phyloP scores from a whole-genome alignment of 2,329 filamentous ascomycete species.

The Neofusicoccum sp. region DNA sequence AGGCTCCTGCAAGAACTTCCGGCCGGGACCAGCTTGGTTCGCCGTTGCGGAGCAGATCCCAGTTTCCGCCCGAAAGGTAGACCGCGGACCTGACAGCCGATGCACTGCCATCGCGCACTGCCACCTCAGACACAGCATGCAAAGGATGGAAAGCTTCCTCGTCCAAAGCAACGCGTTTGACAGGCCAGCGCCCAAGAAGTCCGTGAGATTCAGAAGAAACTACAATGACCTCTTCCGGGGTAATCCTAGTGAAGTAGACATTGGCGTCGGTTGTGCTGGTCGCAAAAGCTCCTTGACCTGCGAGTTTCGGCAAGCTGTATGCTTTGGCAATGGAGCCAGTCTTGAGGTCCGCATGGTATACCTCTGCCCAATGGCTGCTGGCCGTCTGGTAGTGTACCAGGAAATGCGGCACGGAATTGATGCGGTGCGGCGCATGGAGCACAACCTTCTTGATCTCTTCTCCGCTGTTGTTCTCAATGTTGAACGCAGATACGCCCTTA shows the following conservation, averaged over 20 bases:
- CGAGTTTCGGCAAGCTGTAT: conserved; percentile 72
- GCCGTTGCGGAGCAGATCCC: conserved; percentile 81
- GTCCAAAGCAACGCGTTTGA: conserved; percentile 42
- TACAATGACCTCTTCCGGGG: conserved; percentile 69
- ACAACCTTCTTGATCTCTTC: conserved; percentile 51
- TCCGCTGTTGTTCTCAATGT: conserved; percentile 37
- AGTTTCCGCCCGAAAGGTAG: conserved; percentile 66
- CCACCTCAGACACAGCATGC: conserved; percentile 77
- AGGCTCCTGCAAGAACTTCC: conserved; percentile 77
- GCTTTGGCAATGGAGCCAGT: conserved; percentile 68
- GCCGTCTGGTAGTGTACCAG: conserved; percentile 75
- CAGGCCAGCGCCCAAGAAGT: conserved; percentile 71
- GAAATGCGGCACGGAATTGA: conserved; percentile 76
- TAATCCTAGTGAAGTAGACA: conserved; percentile 85
- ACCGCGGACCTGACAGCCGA: conserved; percentile 78
- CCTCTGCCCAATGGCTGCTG: conserved; percentile 73
- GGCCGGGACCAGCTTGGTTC: conserved; percentile 75
- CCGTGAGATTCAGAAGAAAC: conserved; percentile 74
- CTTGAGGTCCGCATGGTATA: conserved; percentile 78
- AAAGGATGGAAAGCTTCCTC: conserved; percentile 41
- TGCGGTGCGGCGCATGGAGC: conserved; percentile 71
- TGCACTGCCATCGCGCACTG: conserved; percentile 64
- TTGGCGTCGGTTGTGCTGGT: conserved; percentile 75
- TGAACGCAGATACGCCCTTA: conserved; percentile 44
- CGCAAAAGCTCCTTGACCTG: conserved; percentile 72